Percentiles rank a stretch among this genome's conserved stretches.
These are phyloP conservation scores for Sarcocystis neurona DNA, from an alignment of 169 alveolate genomes.

Conservation along the genomic window DNA sequence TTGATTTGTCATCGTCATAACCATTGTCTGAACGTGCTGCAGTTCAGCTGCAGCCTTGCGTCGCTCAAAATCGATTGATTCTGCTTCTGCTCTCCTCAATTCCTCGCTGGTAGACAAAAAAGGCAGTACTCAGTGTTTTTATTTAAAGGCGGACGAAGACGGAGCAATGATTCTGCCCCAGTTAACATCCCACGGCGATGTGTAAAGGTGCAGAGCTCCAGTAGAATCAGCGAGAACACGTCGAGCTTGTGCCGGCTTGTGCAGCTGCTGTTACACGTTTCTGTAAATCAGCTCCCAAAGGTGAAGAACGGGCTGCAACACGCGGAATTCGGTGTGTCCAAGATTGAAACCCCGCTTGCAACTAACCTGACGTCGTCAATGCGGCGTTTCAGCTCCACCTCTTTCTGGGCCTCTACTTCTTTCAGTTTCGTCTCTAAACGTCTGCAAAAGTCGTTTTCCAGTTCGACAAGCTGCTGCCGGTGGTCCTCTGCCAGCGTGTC, in stretches of 20 bases:
- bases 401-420: not conserved
- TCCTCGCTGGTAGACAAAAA: not conserved
- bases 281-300: too few species aligned
- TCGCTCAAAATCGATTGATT: not conserved
- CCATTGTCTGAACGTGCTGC: constrained; percentile 1
- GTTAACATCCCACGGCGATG: too few species aligned
- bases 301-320: too few species aligned
- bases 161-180: too few species aligned
- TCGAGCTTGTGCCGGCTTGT: too few species aligned
- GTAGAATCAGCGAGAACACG: too few species aligned
- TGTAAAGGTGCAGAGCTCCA: too few species aligned
- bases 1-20: constrained; percentile 5
- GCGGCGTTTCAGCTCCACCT: not conserved
- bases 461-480: not conserved
- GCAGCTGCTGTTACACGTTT: too few species aligned
- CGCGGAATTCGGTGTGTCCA: too few species aligned
- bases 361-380: not conserved
- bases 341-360: too few species aligned
- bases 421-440: not conserved
- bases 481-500: not conserved
- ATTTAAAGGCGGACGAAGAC: too few species aligned
- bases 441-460: not conserved
- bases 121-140: too few species aligned
- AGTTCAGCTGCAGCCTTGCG: not conserved
- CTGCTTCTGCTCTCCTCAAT: not conserved